Base-by-base conservation (phyloP, 306 rosid species). In the Lathyrus tuberosus region DNA sequence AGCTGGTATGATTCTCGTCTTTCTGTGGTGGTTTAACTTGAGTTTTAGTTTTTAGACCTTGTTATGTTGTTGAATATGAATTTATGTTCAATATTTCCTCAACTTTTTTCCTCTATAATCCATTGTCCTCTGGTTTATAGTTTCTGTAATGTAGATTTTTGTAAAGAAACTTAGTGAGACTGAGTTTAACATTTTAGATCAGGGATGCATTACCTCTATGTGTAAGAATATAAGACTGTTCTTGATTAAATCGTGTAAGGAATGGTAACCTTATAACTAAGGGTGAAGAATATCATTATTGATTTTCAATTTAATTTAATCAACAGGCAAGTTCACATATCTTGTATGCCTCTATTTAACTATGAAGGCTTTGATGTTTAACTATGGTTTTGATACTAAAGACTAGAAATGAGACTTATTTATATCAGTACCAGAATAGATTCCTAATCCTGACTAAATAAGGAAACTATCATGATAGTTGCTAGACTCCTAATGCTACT, bases 1-100 rank as follows among this genome's bases (percentile, higher is more conserved):
- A 86, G 81, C 91, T 90, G 96, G 98, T 95, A 95, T 62, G 84
- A 46, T 59, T 40, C 62, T 44, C 49, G 54, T 62, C 28, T 72
- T 28, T 30, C 52, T 62, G 20, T 17, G 33, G 54, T 43, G 67
- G 54, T 71, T 63, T 54, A 56, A 33, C 60, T 20, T 65, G 54
- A 44, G 62, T 56, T 62, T 65, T 64, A 4, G 54, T 8, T 53
- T 63, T 56, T 8, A 24, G n/a, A 44, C 57, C 46, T 33, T 37
- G 67, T 37, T 71, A 44, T 56, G 54, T 41, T 46, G 37, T 65
- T 77, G 26, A 44, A 64, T 15, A 5, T 54, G 16, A 63, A 7
- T 24, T 30, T 31, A 42, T 16, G 28, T 69, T 76, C 51, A 15
- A 59, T 16, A 67, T 47, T 67, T 75, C 46, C n/a, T 58, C 5